Percentiles rank a stretch among this genome's conserved stretches.
Evolutionary conservation across 2,329 filamentous ascomycete genomes (phyloP).

Genomic region (Phialophora verrucosa): DNA sequence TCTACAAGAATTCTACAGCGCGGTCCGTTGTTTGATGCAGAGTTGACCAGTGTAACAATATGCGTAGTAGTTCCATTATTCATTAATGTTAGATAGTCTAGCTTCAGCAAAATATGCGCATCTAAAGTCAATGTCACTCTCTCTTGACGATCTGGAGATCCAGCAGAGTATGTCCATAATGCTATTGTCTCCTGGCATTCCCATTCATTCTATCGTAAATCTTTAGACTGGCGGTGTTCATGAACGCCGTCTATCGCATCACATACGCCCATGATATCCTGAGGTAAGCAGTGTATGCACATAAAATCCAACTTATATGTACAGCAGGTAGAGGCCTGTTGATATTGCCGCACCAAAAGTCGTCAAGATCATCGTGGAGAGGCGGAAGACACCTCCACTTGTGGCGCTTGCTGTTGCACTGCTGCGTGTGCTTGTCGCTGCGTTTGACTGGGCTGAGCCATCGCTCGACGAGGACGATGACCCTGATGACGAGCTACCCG

Average conservation of each 20-base stretch:
- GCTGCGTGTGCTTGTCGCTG: conserved; percentile 28
- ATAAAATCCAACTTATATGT: conserved; percentile 17
- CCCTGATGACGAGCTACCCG: conserved; percentile 21
- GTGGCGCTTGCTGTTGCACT: conserved; percentile 32
- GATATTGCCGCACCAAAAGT: conserved; percentile 28
- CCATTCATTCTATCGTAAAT: conserved; percentile 13
- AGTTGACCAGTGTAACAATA: too few relatives aligned
- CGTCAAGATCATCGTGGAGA: conserved; percentile 35
- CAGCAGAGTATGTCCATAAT: background rate
- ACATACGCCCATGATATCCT: conserved; percentile 11
- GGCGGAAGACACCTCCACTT: conserved; percentile 29
- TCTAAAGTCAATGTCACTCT: background rate
- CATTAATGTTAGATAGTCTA: background rate
- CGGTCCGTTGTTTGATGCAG: too few relatives aligned
- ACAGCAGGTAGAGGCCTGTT: conserved; percentile 31
- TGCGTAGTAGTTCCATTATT: background rate
- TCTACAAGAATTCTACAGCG: too few relatives aligned
- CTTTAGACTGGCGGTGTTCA: conserved; percentile 16
- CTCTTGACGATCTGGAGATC: background rate
- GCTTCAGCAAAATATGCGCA: background rate
- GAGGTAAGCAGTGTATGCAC: conserved; percentile 1
- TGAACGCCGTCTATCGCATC: conserved; percentile 13
- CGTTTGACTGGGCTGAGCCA: conserved; percentile 26
- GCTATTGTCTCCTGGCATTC: background rate
- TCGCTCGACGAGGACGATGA: conserved; percentile 16